Evolutionary conservation across 2,329 filamentous ascomycete genomes (phyloP), one percentile per base, ranked within the genome.

Genomic region (Clarireedia homoeocarpa): DNA sequence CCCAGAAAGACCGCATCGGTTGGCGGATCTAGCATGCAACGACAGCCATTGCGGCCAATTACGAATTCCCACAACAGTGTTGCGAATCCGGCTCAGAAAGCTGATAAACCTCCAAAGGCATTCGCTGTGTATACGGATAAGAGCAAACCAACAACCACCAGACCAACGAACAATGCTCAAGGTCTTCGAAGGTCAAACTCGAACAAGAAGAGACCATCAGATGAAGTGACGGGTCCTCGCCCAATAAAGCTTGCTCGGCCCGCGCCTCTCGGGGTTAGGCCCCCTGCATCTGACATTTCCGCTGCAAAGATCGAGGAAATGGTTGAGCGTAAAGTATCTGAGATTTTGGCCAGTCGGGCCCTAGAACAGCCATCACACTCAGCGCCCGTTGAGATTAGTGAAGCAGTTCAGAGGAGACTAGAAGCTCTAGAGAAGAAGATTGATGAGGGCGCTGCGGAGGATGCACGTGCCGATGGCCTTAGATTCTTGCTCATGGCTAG

Each of bases 61-160:
- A 81, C 86, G 23, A 85, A 88, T 61, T 83, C 85, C 4, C 83
- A 89, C 65, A 94, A 92, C 64, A 81, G 85, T 17, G 84, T 87
- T 65, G 79, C 82, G 9, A 80, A 80, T 30, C 78, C 78, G 15
- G 73, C 78, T 15, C 77, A 75, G 61, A 81, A 78, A 64, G 75
- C 71, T n/a, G 75, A 84, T 54, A 91, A 91, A 69, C 89, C 90
- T 0, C 75, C 83, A 36, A 96, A 96, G 72, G 82, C 86, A 0
- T 96, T 96, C 69, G 84, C 81, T 40, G 92, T 97, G 14, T 97
- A 89, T 69, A 85, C 88, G 3, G 92, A 96, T 70, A 85, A 82
- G 63, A 72, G 70, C 60, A 85, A 80, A 66, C 67, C 77, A 70
- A 71, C 56, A 10, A 65, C 71, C 3, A 64, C 70, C 3, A 63